Percentiles rank a stretch among this genome's conserved stretches.
phyloP scores from a whole-genome alignment of 371 early-diverging fungal genomes.

The Blyttiomyces sp. region DNA sequence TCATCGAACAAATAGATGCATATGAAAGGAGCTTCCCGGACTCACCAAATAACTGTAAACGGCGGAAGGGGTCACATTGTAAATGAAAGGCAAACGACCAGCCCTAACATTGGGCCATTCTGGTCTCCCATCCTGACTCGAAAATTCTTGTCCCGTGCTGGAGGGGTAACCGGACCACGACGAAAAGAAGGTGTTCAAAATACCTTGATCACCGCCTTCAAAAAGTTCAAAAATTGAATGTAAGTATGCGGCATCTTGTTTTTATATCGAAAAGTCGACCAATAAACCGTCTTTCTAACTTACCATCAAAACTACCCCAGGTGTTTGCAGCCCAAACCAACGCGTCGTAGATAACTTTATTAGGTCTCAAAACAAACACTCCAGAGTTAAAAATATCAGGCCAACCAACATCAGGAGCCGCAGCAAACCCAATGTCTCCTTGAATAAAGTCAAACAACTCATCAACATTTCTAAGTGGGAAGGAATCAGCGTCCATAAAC shows the following conservation, averaged over 20 bases:
- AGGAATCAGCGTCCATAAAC: conserved; percentile 88
- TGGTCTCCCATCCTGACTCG: not conserved
- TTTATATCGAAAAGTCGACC: not conserved
- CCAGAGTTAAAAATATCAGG: conserved; percentile 91
- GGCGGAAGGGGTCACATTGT: conserved; percentile 86
- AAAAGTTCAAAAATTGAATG: not conserved
- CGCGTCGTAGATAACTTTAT: conserved; percentile 46
- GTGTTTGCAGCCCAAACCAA: conserved; percentile 53
- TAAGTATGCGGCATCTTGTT: too few relatives aligned
- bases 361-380: conserved; percentile 80
- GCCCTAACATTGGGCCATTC: conserved; percentile 9
- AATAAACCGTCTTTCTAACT: not conserved
- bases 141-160: too few relatives aligned
- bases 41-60: conserved; percentile 67
- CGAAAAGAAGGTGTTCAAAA: conserved; percentile 83
- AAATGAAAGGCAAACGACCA: conserved; percentile 78
- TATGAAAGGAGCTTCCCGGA: not conserved
- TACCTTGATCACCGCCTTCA: conserved; percentile 91
- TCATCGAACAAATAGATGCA: too few relatives aligned
- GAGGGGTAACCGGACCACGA: conserved; percentile 60
- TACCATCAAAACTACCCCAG: conserved; percentile 68
- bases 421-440: conserved; percentile 62
- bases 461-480: conserved; percentile 77
- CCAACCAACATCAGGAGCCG: conserved; percentile 73
- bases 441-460: conserved; percentile 64